Conservation (phyloP, 208 protist species). For the Trypanosomatidae sp. region DNA sequence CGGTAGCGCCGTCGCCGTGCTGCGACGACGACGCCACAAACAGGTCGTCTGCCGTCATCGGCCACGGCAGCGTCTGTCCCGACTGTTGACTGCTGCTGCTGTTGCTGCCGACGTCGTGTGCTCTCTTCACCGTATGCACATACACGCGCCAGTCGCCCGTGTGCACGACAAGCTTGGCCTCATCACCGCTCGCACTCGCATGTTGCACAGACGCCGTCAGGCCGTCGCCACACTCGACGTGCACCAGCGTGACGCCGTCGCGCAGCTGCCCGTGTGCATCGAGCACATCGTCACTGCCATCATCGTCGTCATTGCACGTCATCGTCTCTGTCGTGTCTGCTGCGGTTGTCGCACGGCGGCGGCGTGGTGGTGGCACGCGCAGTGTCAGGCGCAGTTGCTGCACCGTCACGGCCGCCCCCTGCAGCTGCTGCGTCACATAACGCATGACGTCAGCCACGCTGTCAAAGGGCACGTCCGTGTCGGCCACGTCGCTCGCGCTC, state of each 20-base stretch:
- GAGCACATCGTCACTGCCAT: neutral
- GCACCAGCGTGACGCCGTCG: neutral
- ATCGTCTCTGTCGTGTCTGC: too few relatives aligned
- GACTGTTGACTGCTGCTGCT: too few relatives aligned
- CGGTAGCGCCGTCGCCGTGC: too few relatives aligned
- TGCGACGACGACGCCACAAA: too few relatives aligned
- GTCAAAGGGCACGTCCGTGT: conserved; percentile 9
- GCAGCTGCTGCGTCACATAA: conserved; percentile 17
- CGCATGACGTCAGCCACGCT: conserved; percentile 16
- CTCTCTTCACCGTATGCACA: conserved; percentile 3
- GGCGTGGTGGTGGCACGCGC: conserved; percentile 14
- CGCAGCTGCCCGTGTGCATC: neutral
- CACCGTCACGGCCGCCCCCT: conserved; percentile 10
- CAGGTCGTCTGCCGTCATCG: too few relatives aligned
- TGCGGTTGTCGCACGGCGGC: too few relatives aligned
- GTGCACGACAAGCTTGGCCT: neutral
- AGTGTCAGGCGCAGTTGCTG: conserved; percentile 14
- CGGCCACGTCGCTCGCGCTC: too few relatives aligned
- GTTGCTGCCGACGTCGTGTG: too few relatives aligned
- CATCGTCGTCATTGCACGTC: too few relatives aligned
- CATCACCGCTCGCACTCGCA: neutral
- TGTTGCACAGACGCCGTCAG: neutral
- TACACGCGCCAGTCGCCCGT: conserved; percentile 4
- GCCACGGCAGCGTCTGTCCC: too few relatives aligned
- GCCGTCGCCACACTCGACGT: neutral